phyloP scores from a whole-genome alignment of 495 filamentous ascomycete genomes.

The Penicillium taxi region DNA sequence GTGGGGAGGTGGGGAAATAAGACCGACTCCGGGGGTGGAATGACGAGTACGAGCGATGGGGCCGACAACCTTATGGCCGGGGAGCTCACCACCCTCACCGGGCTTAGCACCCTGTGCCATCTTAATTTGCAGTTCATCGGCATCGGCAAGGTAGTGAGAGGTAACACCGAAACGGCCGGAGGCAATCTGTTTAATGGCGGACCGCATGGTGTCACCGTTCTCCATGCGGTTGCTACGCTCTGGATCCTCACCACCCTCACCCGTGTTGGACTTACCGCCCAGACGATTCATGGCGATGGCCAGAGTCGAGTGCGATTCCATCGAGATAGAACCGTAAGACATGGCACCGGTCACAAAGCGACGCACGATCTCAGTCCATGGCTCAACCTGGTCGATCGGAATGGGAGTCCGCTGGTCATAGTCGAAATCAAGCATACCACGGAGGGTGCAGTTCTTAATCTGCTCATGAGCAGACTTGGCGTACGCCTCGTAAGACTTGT shows the following conservation, averaged over 20 bases:
- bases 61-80: constrained; percentile 95
- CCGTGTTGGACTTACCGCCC: constrained; percentile 97
- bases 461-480: constrained; percentile 91
- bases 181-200: constrained; percentile 97
- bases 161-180: constrained; percentile 98
- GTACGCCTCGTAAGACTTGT: constrained; percentile 99
- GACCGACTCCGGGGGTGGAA: constrained; percentile 96
- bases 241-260: constrained; percentile 95
- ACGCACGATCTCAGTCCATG: constrained; percentile 98
- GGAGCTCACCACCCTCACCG: constrained; percentile 96
- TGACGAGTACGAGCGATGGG: constrained; percentile 94
- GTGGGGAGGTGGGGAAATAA: constrained; percentile 94
- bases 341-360: constrained; percentile 98
- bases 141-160: constrained; percentile 95
- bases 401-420: constrained; percentile 83
- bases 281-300: constrained; percentile 97
- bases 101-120: constrained; percentile 99
- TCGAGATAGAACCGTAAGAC: constrained; percentile 99
- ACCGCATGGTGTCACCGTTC: constrained; percentile 97
- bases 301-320: constrained; percentile 97
- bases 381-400: constrained; percentile 95
- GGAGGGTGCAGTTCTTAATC: constrained; percentile 95
- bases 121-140: constrained; percentile 99
- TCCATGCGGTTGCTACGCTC: constrained; percentile 80
- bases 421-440: constrained; percentile 95